phyloP scores from a whole-genome alignment of 208 protist species.

The Trypanosoma platydactyli region DNA sequence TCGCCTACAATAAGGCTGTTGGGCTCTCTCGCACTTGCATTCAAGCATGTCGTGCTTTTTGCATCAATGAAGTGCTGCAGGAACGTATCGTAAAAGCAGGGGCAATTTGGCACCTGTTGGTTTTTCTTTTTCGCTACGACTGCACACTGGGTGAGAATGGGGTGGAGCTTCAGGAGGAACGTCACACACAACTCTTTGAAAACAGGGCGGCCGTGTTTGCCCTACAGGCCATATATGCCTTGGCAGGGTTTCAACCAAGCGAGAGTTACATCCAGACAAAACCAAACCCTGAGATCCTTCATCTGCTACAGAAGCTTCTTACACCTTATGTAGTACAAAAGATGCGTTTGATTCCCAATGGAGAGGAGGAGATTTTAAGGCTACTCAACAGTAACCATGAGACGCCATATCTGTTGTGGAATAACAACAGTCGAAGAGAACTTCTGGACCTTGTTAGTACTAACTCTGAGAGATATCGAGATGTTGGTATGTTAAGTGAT shows the following conservation, averaged over 20 bases:
- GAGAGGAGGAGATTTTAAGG: constrained; percentile 64
- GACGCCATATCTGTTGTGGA: constrained; percentile 89
- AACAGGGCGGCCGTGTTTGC: constrained; percentile 77
- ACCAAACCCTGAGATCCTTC: constrained; percentile 36
- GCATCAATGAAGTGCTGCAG: constrained; percentile 64
- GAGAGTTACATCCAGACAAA: constrained; percentile 28
- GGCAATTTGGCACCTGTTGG: constrained; percentile 85
- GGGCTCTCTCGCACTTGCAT: constrained; percentile 75
- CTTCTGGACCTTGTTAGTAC: constrained; percentile 59
- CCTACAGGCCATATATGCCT: constrained; percentile 56
- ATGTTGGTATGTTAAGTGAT: constrained; percentile 35
- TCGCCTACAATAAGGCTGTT: constrained; percentile 50
- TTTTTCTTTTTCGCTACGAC: constrained; percentile 90
- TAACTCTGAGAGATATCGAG: constrained; percentile 52
- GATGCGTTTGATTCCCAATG: constrained; percentile 36
- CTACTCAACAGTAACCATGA: constrained; percentile 85
- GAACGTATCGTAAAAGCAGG: constrained; percentile 58
- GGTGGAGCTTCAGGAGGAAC: constrained; percentile 57
- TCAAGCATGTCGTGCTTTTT: constrained; percentile 68
- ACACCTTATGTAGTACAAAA: constrained; percentile 80
- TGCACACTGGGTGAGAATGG: constrained; percentile 79
- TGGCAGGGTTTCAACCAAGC: constrained; percentile 46
- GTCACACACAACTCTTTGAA: constrained; percentile 79
- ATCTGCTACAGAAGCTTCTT: constrained; percentile 65
- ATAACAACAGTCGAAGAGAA: constrained; percentile 79